Conservation (phyloP, 176 grass and related monocot genomes). For the Cenchrus americanus region DNA sequence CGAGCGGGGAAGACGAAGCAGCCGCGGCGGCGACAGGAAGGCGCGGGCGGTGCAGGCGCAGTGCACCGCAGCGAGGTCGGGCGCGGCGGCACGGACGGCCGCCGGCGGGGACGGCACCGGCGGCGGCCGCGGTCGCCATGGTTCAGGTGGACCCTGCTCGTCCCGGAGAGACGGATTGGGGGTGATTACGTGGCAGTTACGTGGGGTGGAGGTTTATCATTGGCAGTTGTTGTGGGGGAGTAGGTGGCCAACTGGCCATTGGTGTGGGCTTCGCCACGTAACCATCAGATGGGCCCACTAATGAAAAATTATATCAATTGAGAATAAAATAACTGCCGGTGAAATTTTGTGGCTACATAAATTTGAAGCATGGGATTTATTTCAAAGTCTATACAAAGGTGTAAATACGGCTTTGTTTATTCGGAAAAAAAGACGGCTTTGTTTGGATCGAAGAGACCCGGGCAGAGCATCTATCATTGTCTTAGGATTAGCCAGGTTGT, state of each 20-base stretch:
- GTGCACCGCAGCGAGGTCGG: neutral
- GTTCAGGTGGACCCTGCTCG: slow-evolving; percentile 3
- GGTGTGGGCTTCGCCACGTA: slow-evolving; percentile 41
- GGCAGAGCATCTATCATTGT: slow-evolving; percentile 3
- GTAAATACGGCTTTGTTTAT: too few species aligned
- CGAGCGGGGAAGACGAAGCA: slow-evolving; percentile 30
- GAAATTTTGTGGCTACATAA: neutral
- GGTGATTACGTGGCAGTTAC: slow-evolving; percentile 35
- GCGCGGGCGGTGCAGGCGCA: slow-evolving; percentile 20
- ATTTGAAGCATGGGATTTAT: neutral
- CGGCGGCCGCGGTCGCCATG: slow-evolving; percentile 52
- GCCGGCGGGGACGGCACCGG: slow-evolving; percentile 34
- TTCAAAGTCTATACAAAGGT: too few species aligned
- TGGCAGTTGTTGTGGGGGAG: neutral
- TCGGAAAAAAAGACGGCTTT: too few species aligned
- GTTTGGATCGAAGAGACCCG: too few species aligned
- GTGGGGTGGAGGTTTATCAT: slow-evolving; percentile 4
- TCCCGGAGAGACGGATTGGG: slow-evolving; percentile 31
- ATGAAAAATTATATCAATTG: neutral
- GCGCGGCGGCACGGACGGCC: slow-evolving; percentile 24
- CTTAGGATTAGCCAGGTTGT: neutral
- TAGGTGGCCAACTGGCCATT: slow-evolving; percentile 9
- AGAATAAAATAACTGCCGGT: neutral
- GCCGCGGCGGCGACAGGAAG: neutral
- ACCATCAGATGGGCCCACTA: neutral